Percentiles rank a stretch among this genome's conserved stretches.
Evolutionary conservation across 805 yeast genomes (phyloP).

Genomic region (Groenewaldozyma tartarivorans): DNA sequence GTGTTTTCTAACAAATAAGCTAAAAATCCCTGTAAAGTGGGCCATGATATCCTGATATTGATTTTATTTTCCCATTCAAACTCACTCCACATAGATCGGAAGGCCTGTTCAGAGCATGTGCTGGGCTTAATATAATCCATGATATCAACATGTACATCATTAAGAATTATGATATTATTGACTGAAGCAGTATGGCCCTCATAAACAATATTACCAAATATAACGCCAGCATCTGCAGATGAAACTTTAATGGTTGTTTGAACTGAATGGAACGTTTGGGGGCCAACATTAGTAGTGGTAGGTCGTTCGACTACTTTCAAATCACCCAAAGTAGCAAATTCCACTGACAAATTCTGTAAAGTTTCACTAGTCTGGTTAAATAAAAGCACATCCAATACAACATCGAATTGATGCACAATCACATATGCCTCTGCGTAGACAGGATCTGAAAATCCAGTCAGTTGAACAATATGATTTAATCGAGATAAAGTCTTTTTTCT

Average conservation of each 20-base stretch:
- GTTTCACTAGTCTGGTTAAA: conserved; percentile 89
- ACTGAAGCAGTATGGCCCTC: conserved; percentile 93
- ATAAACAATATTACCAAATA: conserved; percentile 92
- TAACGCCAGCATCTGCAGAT: conserved; percentile 96
- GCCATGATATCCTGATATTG: conserved; percentile 43
- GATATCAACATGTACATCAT: conserved; percentile 91
- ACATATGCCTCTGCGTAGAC: conserved; percentile 96
- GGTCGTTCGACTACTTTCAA: conserved; percentile 91
- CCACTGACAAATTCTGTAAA: conserved; percentile 82
- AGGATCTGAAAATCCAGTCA: conserved; percentile 98
- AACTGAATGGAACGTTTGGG: conserved; percentile 91
- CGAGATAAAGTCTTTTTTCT: conserved; percentile 50
- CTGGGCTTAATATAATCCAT: conserved; percentile 97
- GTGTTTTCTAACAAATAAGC: conserved; percentile 71
- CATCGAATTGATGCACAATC: conserved; percentile 94
- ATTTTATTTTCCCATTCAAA: conserved; percentile 99
- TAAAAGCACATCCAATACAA: conserved; percentile 82
- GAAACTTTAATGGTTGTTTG: conserved; percentile 89
- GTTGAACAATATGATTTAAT: conserved; percentile 77
- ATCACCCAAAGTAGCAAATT: conserved; percentile 94
- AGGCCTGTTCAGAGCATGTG: conserved; percentile 75
- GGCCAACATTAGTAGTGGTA: conserved; percentile 80
- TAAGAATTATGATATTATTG: conserved; percentile 79
- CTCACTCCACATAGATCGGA: conserved; percentile 98
- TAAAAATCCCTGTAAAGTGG: conserved; percentile 71